Evolutionary conservation across 2,329 filamentous ascomycete genomes (phyloP), one percentile per base, ranked within the genome.

Genomic region (Aspergillus ustus): DNA sequence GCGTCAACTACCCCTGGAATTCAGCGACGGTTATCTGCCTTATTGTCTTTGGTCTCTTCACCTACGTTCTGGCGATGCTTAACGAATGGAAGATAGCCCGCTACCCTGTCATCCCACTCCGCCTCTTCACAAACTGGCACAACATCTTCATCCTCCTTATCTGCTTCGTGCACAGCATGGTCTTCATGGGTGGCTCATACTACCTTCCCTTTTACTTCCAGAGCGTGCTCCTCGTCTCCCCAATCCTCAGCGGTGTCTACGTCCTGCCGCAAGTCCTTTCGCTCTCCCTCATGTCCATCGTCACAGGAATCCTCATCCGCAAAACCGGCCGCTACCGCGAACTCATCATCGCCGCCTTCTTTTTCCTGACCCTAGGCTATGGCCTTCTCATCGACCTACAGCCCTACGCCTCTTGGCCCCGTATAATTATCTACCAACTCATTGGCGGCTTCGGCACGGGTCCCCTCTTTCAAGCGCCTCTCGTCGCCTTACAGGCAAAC

Each of bases 161-260:
- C 48, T 89, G 87, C 67, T 92, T 92, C 77, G 83, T 86, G 64
- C 91, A 96, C 74, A 89, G 89, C 49, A 85, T 89, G 67, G 87
- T 90, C 66, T 94, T 94, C 80, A 92, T 94, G 70, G 86, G 89
- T 0, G 87, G 86, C 31, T 87, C 85, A 64, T 96, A 94, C 81
- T 96, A 91, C 78, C 82, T 96, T 4, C 92, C 92, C 0, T 83
- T 96, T 2, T 97, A 96, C 80, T 94, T 93, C 77, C 92, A 96
- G 77, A 85, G 89, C 55, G 87, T 91, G 55, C 82, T 91, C 48
- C 84, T 89, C 53, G 87, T 87, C 2, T 83, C 84, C 0, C 89
- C 91, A 0, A 84, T 93, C 40, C 79, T 90, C 31, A 91, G 88
- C 1, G 92, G 92, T 53, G 87, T 93, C 52, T 92, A 92, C 70